Base-by-base conservation (phyloP, 306 rosid genomes). In the Alnus glutinosa region DNA sequence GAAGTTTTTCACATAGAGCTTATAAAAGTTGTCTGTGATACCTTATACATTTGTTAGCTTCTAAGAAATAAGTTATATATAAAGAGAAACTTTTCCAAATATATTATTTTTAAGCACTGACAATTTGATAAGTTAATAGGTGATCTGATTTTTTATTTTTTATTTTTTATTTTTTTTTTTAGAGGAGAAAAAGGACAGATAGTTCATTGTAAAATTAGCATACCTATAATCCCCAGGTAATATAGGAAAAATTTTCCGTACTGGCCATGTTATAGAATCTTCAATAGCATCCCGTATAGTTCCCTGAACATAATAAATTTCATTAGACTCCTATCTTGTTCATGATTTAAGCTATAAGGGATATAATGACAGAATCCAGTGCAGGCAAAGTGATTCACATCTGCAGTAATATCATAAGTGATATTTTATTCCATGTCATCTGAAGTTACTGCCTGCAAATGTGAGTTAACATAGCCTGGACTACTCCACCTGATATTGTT, bases 211-310 rank as follows among this genome's bases (percentile, higher is more conserved):
- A 67, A 51, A 57, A 37, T 79, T 70, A 44, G 61, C 77, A 68
- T 88, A 92, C 98, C 98, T 91, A 79, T 92, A 95, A 81, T 95
- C 96, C 7, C 98, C 98, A 3, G 92, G 96, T 84, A 92, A 3
- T 84, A 95, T 90, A 70, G 98, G 96, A 58, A 92, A 78, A 63
- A 92, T 75, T 76, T 84, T 83, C 46, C 98, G 90, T 51, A 92
- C 97, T 28, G 98, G 98, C 98, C 98, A 95, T 81, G 90, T 90
- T 84, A 95, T 88, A 42, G 90, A 84, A 83, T 90, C 98, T 89
- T 95, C 98, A 63, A 95, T 74, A 59, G 98, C 98, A 82, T 95
- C 98, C 75, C 88, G 87, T 75, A 95, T 89, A 70, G 97, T 95
- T 87, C 90, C 98, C 98, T 95, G 87, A 47, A 77, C 19, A 48